Evolutionary conservation across 768 basidiomycete species (phyloP).

Genomic region (Phaeotremella skinneri): DNA sequence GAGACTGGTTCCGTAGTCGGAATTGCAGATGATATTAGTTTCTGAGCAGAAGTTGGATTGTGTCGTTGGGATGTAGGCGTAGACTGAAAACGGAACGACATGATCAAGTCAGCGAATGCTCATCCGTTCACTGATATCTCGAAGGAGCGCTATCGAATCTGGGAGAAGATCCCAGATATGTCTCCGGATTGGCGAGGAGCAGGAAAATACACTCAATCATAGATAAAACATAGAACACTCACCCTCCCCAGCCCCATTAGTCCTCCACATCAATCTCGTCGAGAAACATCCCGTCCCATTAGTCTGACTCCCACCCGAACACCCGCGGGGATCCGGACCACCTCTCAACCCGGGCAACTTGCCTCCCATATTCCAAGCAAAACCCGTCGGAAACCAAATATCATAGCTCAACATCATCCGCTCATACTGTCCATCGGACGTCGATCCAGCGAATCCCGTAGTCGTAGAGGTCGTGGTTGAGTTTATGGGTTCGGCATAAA

Average conservation of each 20-base stretch:
- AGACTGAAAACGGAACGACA: conserved; percentile 57
- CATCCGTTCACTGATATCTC: background rate
- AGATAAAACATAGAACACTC: conserved; percentile 8
- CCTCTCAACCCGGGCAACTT: conserved; percentile 76
- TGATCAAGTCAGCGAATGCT: background rate
- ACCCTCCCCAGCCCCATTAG: conserved; percentile 64
- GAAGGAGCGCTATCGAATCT: too few relatives aligned
- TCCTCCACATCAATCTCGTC: conserved; percentile 73
- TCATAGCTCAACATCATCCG: conserved; percentile 57
- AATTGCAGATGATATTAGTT: conserved; percentile 57
- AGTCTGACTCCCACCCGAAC: conserved; percentile 48
- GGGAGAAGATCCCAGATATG: background rate
- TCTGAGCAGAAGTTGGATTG: conserved; percentile 57
- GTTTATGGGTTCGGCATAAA: conserved; percentile 29
- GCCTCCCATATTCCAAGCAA: conserved; percentile 75
- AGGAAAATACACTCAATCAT: background rate
- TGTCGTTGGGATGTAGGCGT: conserved; percentile 69
- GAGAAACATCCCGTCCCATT: conserved; percentile 74
- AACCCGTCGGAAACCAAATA: conserved; percentile 72
- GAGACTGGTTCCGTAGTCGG: conserved; percentile 45
- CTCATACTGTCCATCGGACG: conserved; percentile 33
- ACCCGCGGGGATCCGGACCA: conserved; percentile 49
- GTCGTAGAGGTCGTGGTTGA: conserved; percentile 3
- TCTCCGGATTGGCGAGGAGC: background rate
- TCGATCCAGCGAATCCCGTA: conserved; percentile 8